A percentile compares a stretch with the other conserved stretches of the same genome.
Evolutionary conservation across 345 rosid species (phyloP).

Genomic region (Microcos paniculata): DNA sequence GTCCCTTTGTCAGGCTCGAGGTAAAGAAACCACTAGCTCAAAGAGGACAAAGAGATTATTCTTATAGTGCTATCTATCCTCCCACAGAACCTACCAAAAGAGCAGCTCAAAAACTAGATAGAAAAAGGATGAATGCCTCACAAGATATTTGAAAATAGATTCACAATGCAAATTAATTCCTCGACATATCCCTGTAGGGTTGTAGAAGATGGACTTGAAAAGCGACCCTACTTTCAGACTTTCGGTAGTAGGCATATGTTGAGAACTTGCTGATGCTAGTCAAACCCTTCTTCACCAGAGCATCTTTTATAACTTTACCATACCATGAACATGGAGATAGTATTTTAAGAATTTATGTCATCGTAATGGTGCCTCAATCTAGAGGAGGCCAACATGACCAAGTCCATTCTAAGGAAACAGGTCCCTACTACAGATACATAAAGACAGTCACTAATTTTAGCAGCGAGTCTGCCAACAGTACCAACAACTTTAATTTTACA

Average conservation of each 20-base stretch:
- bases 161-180: not conserved
- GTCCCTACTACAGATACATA: not conserved
- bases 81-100: not conserved
- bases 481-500: not conserved
- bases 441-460: not conserved
- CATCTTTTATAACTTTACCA: not conserved
- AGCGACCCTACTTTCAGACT: not conserved
- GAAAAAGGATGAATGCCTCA: not conserved
- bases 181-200: not conserved
- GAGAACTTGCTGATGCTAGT: not conserved
- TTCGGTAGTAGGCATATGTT: not conserved
- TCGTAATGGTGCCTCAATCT: not conserved
- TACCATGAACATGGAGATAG: not conserved
- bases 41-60: not conserved
- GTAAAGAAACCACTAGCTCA: slow-evolving; percentile 2
- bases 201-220: not conserved
- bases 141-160: not conserved
- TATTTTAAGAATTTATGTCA: not conserved
- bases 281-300: not conserved
- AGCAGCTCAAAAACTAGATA: not conserved
- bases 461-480: not conserved
- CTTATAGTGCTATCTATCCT: not conserved
- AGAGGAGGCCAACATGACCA: not conserved
- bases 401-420: not conserved
- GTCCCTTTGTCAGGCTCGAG: not conserved